Evolutionary conservation across 2,329 filamentous ascomycete genomes (phyloP), one percentile per base, ranked within the genome.

Genomic region (Phialocephala sp.): DNA sequence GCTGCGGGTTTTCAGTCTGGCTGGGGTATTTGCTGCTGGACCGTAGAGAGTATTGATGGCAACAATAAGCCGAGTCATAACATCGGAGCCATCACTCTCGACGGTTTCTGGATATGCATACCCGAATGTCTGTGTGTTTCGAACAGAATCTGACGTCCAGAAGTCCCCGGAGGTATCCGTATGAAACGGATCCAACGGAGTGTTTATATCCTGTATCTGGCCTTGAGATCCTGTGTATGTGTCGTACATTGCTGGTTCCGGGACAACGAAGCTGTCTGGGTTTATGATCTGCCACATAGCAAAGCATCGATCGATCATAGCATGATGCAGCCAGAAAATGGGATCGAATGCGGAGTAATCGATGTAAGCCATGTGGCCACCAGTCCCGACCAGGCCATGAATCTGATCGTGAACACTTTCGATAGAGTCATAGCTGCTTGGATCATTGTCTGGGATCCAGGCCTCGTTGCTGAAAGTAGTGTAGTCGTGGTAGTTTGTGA

Each of bases 381-480:
- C 82, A 65, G 79, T 76, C 61, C 84, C 79, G 78, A 81, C 37
- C 85, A 91, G 3, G 84, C 81, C 58, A 84, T 91, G 88, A 45
- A 91, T 81, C 12, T 83, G 82, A 73, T 90, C 87, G 70, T 91
- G 88, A 4, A 91, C 77, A 0, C 85, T 83, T 75, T 91, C 88
- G 39, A 90, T 77, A 12, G 89, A 91, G 74, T 92, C 90, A 59
- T 84, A 84, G 14, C 81, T 81, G 8, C 65, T 63, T 8, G 67
- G 65, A 43, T 82, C 80, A 15, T 79, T 79, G 24, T 55, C 20
- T 4, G 78, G 76, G n/a, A 83, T 82, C 84, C 85, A 89, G 1
- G 84, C 86, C 74, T 91, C 88, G 72, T 89, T 93, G 72, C 89
- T 88, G 74, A 93, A 91, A 18, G 84, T 81, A 18, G 86, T 85